Base-by-base conservation (phyloP, 306 rosid genomes). In the Adenanthera pavonina region DNA sequence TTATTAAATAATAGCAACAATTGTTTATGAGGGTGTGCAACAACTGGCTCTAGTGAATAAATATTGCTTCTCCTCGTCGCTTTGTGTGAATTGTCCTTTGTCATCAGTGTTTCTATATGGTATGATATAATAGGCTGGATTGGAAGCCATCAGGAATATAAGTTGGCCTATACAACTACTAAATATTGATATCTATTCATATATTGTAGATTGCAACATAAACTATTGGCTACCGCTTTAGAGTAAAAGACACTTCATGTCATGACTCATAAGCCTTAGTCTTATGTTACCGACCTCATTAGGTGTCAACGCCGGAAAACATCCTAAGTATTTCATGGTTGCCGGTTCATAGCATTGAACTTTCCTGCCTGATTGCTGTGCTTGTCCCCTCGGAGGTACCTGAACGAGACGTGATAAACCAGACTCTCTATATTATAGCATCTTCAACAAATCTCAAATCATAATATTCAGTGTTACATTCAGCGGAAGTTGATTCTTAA, bases 341-440 rank as follows among this genome's bases (percentile, higher is more conserved):
- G 97, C 98, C 49, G 98, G 99, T 76, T 95, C 99, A 54, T 93
- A 95, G 85, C 99, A 95, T 80, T 85, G 92, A 67, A 95, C 97
- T 88, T 86, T 92, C 74, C 56, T 85, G 51, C 90, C 93, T 0
- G 92, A 89, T 57, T 93, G 96, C 83, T 87, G 94, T 0, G 96
- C 77, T 81, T 87, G 80, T 75, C 92, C 98, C 84, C 99, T 88
- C 0, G 97, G 96, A 77, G 98, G 98, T 75, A 95, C 87, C 99
- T 93, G 87, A 86, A 86, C 33, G 36, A 72, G 49, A 81, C n/a
- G 3, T 34, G 70, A 80, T 44, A 78, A 84, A 44, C 61, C 68
- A 40, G 61, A 62, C 73, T 72, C 64, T 67, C 76, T 49, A 9
- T 17, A 74, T 25, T 47, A n/a, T 30, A 68, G 54, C 62, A 78